Base-by-base conservation (phyloP, 805 yeast species). In the Yamadazyma ubonensis region DNA sequence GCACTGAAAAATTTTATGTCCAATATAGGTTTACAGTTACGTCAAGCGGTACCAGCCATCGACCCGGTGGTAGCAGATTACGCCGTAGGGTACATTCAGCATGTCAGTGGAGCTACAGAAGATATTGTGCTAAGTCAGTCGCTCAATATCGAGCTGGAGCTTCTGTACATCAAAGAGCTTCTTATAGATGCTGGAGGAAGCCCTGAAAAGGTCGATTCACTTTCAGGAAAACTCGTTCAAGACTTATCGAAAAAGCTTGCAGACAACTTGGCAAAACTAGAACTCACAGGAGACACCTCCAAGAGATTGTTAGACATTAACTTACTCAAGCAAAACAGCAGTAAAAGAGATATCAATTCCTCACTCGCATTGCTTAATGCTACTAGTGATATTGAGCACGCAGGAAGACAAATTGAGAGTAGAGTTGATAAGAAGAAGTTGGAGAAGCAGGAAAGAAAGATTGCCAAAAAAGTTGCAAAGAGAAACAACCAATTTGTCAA, bases 391-490 rank as follows among this genome's bases (percentile, higher is more conserved):
- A 83, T 93, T 50, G 96, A 90, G 47, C 95, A 90, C 47, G 75
- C 95, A 0, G 96, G 96, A 42, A 78, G 96, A 64, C 81, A 83
- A 51, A 84, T 89, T 70, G 98, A 93, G 62, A 82, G 95, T 32
- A 79, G 95, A 56, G 99, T 93, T 30, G 99, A 93, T 63, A 85
- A 85, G 73, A 90, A 89, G 80, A 93, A 93, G 65, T 79, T 93
- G 54, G 96, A 90, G 59, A 93, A 91, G 64, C 99, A 96, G 42
- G 99, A 93, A 70, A 80, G 89, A 55, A 93, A 93, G 72, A 90
- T 93, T 59, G 97, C 96, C 16, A 91, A 95, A 58, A 93, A 93
- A 68, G 91, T 93, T 46, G 97, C 96, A 29, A 91, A 91, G 71
- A 76, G 89, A 51, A 78, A 79, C 58, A 86, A 86, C 60, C 79